Conservation (phyloP, 2,329 filamentous ascomycete species). For the Diatrype stigma region DNA sequence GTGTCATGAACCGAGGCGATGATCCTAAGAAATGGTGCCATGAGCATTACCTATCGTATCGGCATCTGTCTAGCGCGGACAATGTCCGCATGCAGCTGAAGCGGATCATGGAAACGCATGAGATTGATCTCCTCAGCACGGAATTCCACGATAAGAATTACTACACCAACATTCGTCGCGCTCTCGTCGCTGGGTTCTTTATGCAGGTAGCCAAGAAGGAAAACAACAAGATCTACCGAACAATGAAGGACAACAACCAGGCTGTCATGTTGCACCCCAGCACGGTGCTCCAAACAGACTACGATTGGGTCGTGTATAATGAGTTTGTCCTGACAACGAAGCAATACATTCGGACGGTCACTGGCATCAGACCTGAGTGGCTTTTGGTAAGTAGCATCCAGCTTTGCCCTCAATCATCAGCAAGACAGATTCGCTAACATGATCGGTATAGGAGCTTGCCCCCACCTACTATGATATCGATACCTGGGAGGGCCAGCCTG, state of each 20-base stretch:
- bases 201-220: conserved; percentile 99
- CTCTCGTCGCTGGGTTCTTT: conserved; percentile 92
- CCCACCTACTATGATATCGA: conserved; percentile 87
- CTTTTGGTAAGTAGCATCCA: conserved; percentile 61
- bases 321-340: conserved; percentile 98
- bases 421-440: conserved; percentile 25
- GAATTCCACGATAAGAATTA: conserved; percentile 94
- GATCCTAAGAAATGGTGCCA: conserved; percentile 92
- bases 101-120: conserved; percentile 93
- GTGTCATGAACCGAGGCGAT: conserved; percentile 56
- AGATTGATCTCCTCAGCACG: conserved; percentile 81
- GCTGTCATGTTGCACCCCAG: conserved; percentile 89
- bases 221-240: conserved; percentile 83
- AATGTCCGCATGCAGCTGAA: conserved; percentile 89
- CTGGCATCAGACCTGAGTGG: conserved; percentile 90
- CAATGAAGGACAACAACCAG: conserved; percentile 96
- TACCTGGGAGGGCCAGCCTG: conserved; percentile 73
- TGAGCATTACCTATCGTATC: conserved; percentile 88
- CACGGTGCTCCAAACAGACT: conserved; percentile 81
- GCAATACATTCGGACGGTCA: conserved; percentile 95
- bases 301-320: conserved; percentile 97
- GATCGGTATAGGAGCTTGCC: conserved; percentile 73
- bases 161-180: conserved; percentile 93
- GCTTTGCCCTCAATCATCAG: background rate
- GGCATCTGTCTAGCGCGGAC: conserved; percentile 86